Percentiles rank a stretch among this genome's conserved stretches.
Conservation (phyloP, 2,329 filamentous ascomycete genomes). For the Cladosporium velox region DNA sequence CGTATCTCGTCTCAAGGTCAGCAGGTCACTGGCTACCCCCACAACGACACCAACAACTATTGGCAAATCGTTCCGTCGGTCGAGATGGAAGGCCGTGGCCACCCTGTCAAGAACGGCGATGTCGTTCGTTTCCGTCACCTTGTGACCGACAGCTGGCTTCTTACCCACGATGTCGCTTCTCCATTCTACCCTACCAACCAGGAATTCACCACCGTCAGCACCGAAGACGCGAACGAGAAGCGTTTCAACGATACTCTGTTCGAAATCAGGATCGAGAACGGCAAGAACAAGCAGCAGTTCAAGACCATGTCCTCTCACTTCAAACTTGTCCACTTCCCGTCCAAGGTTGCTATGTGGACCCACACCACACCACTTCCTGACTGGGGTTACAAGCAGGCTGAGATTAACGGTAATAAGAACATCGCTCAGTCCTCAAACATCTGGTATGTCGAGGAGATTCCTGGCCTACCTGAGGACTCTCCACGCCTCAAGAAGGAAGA, state of each 20-base stretch:
- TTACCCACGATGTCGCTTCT: constrained; percentile 96
- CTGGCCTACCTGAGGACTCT: constrained; percentile 72
- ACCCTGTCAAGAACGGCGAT: constrained; percentile 78
- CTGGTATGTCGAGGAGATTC: constrained; percentile 90
- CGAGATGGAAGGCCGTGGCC: constrained; percentile 57
- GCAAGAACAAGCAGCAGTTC: constrained; percentile 79
- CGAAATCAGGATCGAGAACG: constrained; percentile 85
- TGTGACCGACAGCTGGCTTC: constrained; percentile 78
- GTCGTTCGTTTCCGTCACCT: constrained; percentile 83
- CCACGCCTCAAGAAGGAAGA: constrained; percentile 73
- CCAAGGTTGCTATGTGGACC: constrained; percentile 99
- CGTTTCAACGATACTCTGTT: constrained; percentile 90
- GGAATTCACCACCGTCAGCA: constrained; percentile 84
- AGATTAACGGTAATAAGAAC: constrained; percentile 99
- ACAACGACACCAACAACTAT: constrained; percentile 98
- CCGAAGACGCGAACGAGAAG: constrained; percentile 70
- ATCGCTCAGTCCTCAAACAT: constrained; percentile 84
- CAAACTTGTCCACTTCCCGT: constrained; percentile 91
- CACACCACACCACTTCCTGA: constrained; percentile 93
- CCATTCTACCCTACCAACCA: constrained; percentile 97
- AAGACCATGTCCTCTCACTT: constrained; percentile 90
- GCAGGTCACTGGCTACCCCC: constrained; percentile 96
- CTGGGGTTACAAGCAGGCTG: constrained; percentile 95
- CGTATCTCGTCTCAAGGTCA: constrained; percentile 95
- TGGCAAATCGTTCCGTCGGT: constrained; percentile 85